Evolutionary conservation across 2,329 filamentous ascomycete genomes (phyloP), one percentile per base, ranked within the genome.

Genomic region (Parascedosporium putredinis): DNA sequence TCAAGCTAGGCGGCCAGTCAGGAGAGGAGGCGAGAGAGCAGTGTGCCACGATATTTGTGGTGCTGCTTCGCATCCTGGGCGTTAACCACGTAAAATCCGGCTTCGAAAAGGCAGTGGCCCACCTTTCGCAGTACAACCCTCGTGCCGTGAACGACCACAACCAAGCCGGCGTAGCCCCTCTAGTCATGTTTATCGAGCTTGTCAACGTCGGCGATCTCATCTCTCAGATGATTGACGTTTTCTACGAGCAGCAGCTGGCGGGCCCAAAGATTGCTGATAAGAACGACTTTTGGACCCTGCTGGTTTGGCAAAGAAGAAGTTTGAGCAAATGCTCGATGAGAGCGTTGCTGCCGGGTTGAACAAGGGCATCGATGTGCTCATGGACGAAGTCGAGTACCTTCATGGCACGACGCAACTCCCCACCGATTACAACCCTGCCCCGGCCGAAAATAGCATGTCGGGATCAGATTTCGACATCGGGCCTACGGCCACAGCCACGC

Each of bases 181-280:
- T 98, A 3, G 89, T 96, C 43, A 96, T 88, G 1, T 98, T 98
- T 60, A 81, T 98, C 53, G 93, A 98, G 67, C 78, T 98, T 24
- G 93, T 98, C 64, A 98, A 98, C 62, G 91, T 98, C 1, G 93
- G 93, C 52, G 93, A 98, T 64, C 75, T 98, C 51, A 98, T 98
- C 58, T 88, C 94, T 52, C 93, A 98, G 65, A 98, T 98, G 93
- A 81, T 98, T 52, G 93, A 98, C 62, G 89, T 98, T 29, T 98
- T 98, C 63, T 98, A 95, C 67, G 86, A 95, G 62, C 93, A 97
- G 67, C 93, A 98, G 68, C 78, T 98, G 24, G 81, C 89, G 5
- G 78, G 81, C 1, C 79, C 86, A 12, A 86, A 86, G 59, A 82
- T 98, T 49, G 86, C 86, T 1, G 91, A 97, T 62, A 83, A 86